Evolutionary conservation across 2,329 filamentous ascomycete species (phyloP).

Genomic region (Alternaria infectoria): DNA sequence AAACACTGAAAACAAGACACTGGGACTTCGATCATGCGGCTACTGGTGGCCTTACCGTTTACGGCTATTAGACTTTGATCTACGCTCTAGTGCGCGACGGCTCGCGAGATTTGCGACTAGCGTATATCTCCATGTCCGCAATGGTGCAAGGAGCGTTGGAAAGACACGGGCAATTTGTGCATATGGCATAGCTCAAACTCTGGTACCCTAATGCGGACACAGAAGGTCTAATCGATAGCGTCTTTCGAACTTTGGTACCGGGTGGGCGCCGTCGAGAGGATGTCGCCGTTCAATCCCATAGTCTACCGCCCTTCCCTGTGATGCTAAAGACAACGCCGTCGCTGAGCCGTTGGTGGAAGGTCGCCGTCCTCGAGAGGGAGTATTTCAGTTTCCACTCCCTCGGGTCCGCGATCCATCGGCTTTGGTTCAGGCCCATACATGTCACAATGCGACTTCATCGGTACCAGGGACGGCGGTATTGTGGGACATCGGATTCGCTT

Average conservation of each 20-base stretch:
- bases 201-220: constrained; percentile 8
- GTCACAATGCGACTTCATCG: neutral
- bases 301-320: constrained; percentile 1
- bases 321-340: constrained; percentile 3
- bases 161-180: neutral
- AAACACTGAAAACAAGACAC: neutral
- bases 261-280: constrained; percentile 1
- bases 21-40: constrained; percentile 10
- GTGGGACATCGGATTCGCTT: constrained; percentile 2
- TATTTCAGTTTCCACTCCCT: constrained; percentile 3
- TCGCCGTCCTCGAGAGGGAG: neutral
- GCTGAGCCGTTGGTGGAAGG: neutral
- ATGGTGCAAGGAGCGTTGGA: constrained; percentile 5
- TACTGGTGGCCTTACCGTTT: constrained; percentile 6
- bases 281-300: constrained; percentile 9
- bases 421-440: neutral
- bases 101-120: constrained; percentile 10
- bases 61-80: constrained; percentile 15
- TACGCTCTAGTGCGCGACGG: constrained; percentile 7
- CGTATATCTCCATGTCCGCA: constrained; percentile 7
- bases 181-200: neutral
- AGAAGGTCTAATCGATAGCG: neutral
- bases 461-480: constrained; percentile 5
- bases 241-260: neutral
- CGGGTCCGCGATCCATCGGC: constrained; percentile 3